A percentile compares a stretch with the other conserved stretches of the same genome.
Evolutionary conservation across 768 basidiomycete species (phyloP).

Genomic region (Boletellus ananas): DNA sequence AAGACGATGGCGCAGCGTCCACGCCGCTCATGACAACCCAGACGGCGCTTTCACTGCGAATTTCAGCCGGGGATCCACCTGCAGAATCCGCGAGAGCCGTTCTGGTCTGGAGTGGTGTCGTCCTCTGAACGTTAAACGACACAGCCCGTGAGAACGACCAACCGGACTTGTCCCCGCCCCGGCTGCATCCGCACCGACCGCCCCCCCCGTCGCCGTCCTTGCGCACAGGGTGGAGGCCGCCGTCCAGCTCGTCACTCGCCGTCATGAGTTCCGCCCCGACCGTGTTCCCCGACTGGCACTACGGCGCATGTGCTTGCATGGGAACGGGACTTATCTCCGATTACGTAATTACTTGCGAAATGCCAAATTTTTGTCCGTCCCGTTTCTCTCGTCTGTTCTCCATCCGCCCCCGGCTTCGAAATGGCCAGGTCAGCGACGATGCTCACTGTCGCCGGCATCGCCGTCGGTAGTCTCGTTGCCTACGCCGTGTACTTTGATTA

Average conservation of each 20-base stretch:
- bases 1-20: conserved; percentile 32
- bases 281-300: too few relatives aligned
- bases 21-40: conserved; percentile 41
- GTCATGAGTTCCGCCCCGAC: too few relatives aligned
- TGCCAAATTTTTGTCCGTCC: conserved; percentile 2
- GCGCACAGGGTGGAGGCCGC: not conserved
- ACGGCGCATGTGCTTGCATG: not conserved
- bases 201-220: not conserved
- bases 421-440: conserved; percentile 36
- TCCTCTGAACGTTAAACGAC: conserved; percentile 23
- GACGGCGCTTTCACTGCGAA: conserved; percentile 18
- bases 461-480: conserved; percentile 57
- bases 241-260: too few relatives aligned
- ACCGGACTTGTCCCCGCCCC: not conserved
- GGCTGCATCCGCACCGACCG: conserved; percentile 8
- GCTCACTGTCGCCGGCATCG: conserved; percentile 41
- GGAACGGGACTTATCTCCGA: conserved; percentile 6
- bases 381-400: conserved; percentile 7
- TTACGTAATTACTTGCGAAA: conserved; percentile 22
- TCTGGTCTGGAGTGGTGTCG: conserved; percentile 16
- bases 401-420: conserved; percentile 2
- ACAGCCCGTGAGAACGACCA: conserved; percentile 19
- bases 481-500: conserved; percentile 96
- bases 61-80: conserved; percentile 20
- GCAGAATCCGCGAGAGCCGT: conserved; percentile 18